These are phyloP conservation scores for Amanita rimosa DNA, from an alignment of 768 basidiomycete genomes.

Conservation along the genomic window DNA sequence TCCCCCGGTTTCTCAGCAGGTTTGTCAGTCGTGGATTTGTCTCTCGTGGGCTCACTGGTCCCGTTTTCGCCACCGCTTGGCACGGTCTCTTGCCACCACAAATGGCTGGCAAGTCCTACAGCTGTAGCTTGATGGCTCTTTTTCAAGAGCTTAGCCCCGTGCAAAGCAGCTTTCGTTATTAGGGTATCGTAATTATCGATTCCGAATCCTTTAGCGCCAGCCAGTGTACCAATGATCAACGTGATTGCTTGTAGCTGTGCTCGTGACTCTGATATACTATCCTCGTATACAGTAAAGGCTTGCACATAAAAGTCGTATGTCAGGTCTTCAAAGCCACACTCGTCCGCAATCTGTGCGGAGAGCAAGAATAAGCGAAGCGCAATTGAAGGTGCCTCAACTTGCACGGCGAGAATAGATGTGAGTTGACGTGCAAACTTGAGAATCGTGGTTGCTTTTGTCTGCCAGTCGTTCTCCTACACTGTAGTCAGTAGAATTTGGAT, in stretches of 20 bases:
- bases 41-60: conserved; percentile 23
- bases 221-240: conserved; percentile 84
- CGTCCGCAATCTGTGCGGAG: conserved; percentile 90
- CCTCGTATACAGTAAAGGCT: conserved; percentile 96
- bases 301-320: conserved; percentile 98
- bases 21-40: conserved; percentile 25
- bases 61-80: conserved; percentile 20
- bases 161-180: conserved; percentile 97
- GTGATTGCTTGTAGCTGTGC: conserved; percentile 98
- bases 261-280: conserved; percentile 90
- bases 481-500: neutral
- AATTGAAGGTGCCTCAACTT: conserved; percentile 86
- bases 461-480: conserved; percentile 74
- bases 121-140: conserved; percentile 97
- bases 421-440: conserved; percentile 94
- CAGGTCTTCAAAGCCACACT: conserved; percentile 91
- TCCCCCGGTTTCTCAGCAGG: conserved; percentile 28
- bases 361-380: conserved; percentile 93
- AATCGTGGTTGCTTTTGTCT: conserved; percentile 72
- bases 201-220: conserved; percentile 83
- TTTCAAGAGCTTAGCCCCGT: conserved; percentile 92
- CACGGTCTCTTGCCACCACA: conserved; percentile 92
- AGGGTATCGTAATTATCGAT: conserved; percentile 95
- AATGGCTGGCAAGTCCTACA: conserved; percentile 87
- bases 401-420: conserved; percentile 85